These are phyloP conservation scores for Pythium utonaiense DNA, from an alignment of 352 stramenopile species.

Conservation along the genomic window DNA sequence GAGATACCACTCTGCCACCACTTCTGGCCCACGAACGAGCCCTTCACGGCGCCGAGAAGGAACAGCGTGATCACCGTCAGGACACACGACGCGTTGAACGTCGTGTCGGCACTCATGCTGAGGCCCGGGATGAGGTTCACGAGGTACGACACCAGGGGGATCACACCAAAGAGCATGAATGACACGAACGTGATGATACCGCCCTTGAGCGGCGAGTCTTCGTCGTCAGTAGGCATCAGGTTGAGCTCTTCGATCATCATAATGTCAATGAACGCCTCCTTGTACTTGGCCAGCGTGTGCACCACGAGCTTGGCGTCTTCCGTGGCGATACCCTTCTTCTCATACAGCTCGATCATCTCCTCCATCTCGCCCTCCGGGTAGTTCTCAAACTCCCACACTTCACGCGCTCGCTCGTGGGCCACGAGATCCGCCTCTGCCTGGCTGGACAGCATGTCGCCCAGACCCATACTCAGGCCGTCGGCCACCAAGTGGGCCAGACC, in stretches of 20 bases:
- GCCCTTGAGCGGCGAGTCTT: slow-evolving; percentile 84
- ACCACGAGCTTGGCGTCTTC: slow-evolving; percentile 91
- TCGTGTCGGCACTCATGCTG: slow-evolving; percentile 49
- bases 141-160: slow-evolving; percentile 93
- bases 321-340: slow-evolving; percentile 86
- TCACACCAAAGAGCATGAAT: slow-evolving; percentile 90
- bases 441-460: slow-evolving; percentile 93
- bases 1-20: slow-evolving; percentile 62
- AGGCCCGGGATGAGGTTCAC: slow-evolving; percentile 77
- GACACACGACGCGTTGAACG: slow-evolving; percentile 91
- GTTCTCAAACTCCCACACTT: slow-evolving; percentile 96
- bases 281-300: slow-evolving; percentile 95
- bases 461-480: slow-evolving; percentile 93
- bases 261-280: slow-evolving; percentile 96
- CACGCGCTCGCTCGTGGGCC: slow-evolving; percentile 88
- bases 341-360: slow-evolving; percentile 97
- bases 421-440: slow-evolving; percentile 93
- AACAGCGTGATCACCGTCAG: slow-evolving; percentile 94
- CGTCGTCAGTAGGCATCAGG: slow-evolving; percentile 91
- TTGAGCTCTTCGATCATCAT: slow-evolving; percentile 97
- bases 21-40: slow-evolving; percentile 74
- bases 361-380: slow-evolving; percentile 94
- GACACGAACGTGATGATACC: slow-evolving; percentile 88
- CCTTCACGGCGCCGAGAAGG: slow-evolving; percentile 91
- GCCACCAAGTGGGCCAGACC: slow-evolving; percentile 94